Evolutionary conservation across 2,329 filamentous ascomycete species (phyloP).

Genomic region (Phaeophleospora eucalypticola): DNA sequence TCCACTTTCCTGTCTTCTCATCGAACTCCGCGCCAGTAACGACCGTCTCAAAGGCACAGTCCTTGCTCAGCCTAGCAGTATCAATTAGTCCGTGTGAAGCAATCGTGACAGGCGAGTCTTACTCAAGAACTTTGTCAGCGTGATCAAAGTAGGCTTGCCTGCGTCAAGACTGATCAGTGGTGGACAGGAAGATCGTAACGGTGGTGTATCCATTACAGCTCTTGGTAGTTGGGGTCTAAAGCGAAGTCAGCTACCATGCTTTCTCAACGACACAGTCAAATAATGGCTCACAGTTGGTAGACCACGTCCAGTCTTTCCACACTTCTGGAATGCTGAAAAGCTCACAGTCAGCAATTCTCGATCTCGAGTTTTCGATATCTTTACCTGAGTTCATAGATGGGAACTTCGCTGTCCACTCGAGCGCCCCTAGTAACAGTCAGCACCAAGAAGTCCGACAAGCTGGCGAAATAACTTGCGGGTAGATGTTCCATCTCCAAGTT

Average conservation of each 20-base stretch:
- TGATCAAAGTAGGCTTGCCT: conserved; percentile 55
- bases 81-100: conserved; percentile 51
- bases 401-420: conserved; percentile 45
- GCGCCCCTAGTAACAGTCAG: conserved; percentile 35
- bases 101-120: conserved; percentile 36
- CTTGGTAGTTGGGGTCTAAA: conserved; percentile 25
- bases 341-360: conserved; percentile 42
- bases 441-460: conserved; percentile 6
- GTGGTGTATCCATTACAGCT: conserved; percentile 43
- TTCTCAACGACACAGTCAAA: neutral
- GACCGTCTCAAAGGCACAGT: conserved; percentile 48
- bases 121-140: conserved; percentile 51
- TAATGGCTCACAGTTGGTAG: conserved; percentile 22
- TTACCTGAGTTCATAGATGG: conserved; percentile 15
- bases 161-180: neutral
- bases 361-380: too few species aligned
- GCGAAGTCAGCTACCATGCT: conserved; percentile 1
- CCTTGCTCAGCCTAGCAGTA: conserved; percentile 42
- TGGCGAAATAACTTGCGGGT: conserved; percentile 7
- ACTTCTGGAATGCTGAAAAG: conserved; percentile 46
- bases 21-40: conserved; percentile 54
- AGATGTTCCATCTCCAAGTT: conserved; percentile 47
- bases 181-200: too few species aligned
- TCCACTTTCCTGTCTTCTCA: conserved; percentile 46
- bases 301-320: conserved; percentile 53